Base-by-base conservation (phyloP, 257 asterid species). In the Echites panduratus region DNA sequence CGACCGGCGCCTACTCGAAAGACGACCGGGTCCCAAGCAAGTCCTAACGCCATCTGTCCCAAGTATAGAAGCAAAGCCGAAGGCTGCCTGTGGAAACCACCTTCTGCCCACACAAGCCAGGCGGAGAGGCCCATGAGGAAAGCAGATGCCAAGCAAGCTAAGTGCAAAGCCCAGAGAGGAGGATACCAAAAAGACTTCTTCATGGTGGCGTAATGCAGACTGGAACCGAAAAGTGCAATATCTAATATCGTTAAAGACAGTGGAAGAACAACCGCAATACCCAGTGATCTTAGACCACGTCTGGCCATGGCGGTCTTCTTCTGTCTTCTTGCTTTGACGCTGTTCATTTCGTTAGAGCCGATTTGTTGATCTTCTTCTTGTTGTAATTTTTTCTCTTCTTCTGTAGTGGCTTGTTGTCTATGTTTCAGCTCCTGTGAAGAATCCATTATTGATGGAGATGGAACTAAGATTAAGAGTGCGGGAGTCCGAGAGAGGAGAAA, bases 31-130 rank as follows among this genome's bases (percentile, higher is more conserved):
- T 88, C 87, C 99, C 99, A 95, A 0, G 84, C 86, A 19, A 90
- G 84, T 57, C 95, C 73, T 2, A 92, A 73, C 10, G 58, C 78
- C 2, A 92, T 71, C 84, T 92, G 96, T 7, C 83, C 75, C 69
- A 89, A 47, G 72, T 89, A 95, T 7, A 91, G 77, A 13, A 54
- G 59, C 77, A 95, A 68, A 4, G 97, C 91, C 7, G 49, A 70
- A 11, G 97, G 96, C 26, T 80, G 70, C 27, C 84, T 82, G 68
- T 92, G 99, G 73, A 92, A 92, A 19, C 99, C 98, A 7, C 98
- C 96, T 0, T 89, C 98, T 6, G 91, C 97, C 98, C 98, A 95
- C 0, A 95, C 92, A 0, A 95, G 89, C 98, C 98, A 95, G 12
- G 96, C 90, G 0, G 98, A 90, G 7, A 95, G 87, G 35, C 97